Conservation (phyloP, 2,329 filamentous ascomycete genomes). For the Ophiosphaerella herpotricha region DNA sequence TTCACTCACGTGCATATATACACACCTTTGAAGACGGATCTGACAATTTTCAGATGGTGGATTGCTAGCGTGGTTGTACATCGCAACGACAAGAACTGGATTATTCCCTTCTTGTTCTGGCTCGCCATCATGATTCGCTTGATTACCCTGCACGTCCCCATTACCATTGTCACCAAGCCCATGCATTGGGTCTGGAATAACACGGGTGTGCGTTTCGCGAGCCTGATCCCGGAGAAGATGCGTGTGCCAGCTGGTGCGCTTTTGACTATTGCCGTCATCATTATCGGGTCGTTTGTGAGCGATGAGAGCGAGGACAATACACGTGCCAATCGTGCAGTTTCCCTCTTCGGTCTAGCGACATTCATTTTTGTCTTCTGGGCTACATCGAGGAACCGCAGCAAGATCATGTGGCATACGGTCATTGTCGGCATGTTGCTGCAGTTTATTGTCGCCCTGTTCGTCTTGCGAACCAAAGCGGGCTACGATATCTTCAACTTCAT, state of each 20-base stretch:
- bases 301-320: conserved; percentile 76
- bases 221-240: conserved; percentile 68
- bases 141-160: conserved; percentile 73
- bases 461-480: conserved; percentile 77
- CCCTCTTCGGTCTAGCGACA: conserved; percentile 75
- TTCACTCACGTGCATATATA: no score
- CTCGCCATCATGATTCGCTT: conserved; percentile 74
- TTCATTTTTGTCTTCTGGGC: conserved; percentile 69
- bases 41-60: conserved; percentile 65
- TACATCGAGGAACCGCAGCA: conserved; percentile 72
- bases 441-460: conserved; percentile 87
- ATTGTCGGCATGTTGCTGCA: conserved; percentile 88
- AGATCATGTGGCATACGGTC: conserved; percentile 59
- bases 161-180: conserved; percentile 67
- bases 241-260: conserved; percentile 66
- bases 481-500: conserved; percentile 92
- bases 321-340: conserved; percentile 77
- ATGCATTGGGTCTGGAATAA: conserved; percentile 70
- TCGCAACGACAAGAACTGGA: conserved; percentile 74
- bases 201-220: conserved; percentile 63
- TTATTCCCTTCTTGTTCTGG: conserved; percentile 83
- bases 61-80: conserved; percentile 75
- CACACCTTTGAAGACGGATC: conserved; percentile 1
- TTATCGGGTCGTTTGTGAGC: conserved; percentile 78
- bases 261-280: conserved; percentile 70